Conservation (phyloP, 192 early-diverging fungal genomes). For the Backusella tuberculispora region DNA sequence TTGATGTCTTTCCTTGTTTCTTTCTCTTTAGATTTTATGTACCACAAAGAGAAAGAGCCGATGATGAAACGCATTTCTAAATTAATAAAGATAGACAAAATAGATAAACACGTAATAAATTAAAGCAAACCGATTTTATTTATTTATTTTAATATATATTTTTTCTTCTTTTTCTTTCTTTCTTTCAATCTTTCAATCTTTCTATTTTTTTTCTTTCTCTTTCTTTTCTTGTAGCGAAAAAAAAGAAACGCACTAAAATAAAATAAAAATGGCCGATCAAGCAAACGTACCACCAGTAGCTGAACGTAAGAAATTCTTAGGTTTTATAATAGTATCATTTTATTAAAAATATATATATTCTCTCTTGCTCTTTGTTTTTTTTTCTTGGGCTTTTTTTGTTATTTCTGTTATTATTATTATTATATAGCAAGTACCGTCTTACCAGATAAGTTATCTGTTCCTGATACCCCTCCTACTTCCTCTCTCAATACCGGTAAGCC, state of each 20-base stretch:
- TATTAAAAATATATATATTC: background rate
- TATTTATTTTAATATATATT: background rate
- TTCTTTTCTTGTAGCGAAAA: background rate
- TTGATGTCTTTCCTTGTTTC: background rate
- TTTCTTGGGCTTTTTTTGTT: too few species aligned
- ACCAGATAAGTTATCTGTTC: background rate
- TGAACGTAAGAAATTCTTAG: background rate
- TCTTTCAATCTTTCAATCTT: too few species aligned
- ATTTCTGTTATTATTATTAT: too few species aligned
- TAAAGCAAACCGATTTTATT: background rate
- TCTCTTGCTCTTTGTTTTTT: too few species aligned
- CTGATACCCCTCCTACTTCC: background rate
- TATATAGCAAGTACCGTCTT: background rate
- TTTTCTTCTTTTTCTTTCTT: background rate
- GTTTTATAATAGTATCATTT: background rate
- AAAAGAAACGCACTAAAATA: background rate
- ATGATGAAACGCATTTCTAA: constrained; percentile 5
- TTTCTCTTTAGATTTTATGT: background rate
- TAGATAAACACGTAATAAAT: constrained; percentile 9
- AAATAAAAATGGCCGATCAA: constrained; percentile 1
- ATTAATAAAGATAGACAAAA: background rate
- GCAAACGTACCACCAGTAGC: background rate
- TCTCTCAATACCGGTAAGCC: background rate
- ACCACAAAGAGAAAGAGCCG: background rate
- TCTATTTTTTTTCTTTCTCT: background rate